A percentile compares a stretch with the other conserved stretches of the same genome.
Evolutionary conservation across 148 eudicot genomes (phyloP).

Genomic region (Heliamphora exappendiculata): DNA sequence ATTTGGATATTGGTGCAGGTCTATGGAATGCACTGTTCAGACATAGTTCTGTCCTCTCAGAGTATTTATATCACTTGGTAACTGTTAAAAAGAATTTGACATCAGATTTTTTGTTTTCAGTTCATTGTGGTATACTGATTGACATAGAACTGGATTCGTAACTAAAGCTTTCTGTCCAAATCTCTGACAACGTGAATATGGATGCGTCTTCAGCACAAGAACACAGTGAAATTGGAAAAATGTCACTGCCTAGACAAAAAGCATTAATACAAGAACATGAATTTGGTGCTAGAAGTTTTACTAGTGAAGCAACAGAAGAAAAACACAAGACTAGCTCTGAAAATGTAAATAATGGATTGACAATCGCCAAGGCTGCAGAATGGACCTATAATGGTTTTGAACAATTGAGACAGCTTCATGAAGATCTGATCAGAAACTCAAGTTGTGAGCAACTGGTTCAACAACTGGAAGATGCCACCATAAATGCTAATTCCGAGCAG

Average conservation of each 20-base stretch:
- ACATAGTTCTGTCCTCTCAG: not conserved
- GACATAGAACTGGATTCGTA: slow-evolving; percentile 3
- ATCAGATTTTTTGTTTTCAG: not conserved
- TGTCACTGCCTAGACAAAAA: slow-evolving; percentile 7
- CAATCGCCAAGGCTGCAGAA: slow-evolving; percentile 10
- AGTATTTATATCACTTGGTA: not conserved
- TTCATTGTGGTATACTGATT: not conserved
- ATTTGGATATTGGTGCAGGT: not conserved
- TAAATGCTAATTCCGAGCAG: not conserved
- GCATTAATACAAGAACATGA: not conserved
- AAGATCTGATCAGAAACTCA: slow-evolving; percentile 8
- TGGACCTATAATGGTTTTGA: slow-evolving; percentile 3
- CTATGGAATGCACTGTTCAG: not conserved
- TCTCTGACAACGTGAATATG: slow-evolving; percentile 5
- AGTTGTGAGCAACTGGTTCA: slow-evolving; percentile 6
- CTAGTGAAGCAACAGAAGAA: slow-evolving; percentile 14
- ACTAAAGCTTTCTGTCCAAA: not conserved
- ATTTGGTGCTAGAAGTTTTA: slow-evolving; percentile 4
- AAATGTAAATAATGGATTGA: slow-evolving; percentile 18
- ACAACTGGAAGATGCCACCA: slow-evolving; percentile 6
- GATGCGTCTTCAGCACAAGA: slow-evolving; percentile 8
- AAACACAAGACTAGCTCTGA: slow-evolving; percentile 5
- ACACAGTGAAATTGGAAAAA: not conserved
- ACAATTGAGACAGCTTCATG: not conserved
- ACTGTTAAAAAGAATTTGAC: not conserved